phyloP scores from a whole-genome alignment of 2,329 filamentous ascomycete species.

The Bipolaris sorokiniana region DNA sequence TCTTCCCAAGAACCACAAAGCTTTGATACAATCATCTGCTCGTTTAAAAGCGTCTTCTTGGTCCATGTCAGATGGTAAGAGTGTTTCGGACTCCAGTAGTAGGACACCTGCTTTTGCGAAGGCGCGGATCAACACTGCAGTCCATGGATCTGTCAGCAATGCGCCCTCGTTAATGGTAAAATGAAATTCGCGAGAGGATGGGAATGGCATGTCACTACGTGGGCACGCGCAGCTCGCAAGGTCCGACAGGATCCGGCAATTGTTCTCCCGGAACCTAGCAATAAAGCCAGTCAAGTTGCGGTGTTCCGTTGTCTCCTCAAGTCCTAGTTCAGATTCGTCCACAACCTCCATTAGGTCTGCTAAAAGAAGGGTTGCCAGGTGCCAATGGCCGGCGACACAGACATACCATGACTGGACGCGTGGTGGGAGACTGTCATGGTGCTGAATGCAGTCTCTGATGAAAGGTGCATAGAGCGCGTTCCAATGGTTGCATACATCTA shows the following conservation, averaged over 20 bases:
- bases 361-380: conserved; percentile 62
- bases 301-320: conserved; percentile 29
- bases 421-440: conserved; percentile 58
- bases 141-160: conserved; percentile 67
- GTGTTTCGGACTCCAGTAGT: conserved; percentile 47
- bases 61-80: conserved; percentile 13
- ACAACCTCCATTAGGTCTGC: conserved; percentile 61
- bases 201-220: conserved; percentile 32
- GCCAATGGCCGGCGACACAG: conserved; percentile 64
- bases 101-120: conserved; percentile 58
- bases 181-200: conserved; percentile 55
- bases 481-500: conserved; percentile 63
- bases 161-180: conserved; percentile 61
- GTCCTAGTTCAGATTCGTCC: conserved; percentile 49
- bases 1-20: conserved; percentile 61
- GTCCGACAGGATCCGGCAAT: conserved; percentile 56
- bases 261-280: conserved; percentile 51
- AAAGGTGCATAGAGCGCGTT: conserved; percentile 59
- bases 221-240: conserved; percentile 57
- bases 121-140: conserved; percentile 60
- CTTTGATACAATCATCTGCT: conserved; percentile 59
- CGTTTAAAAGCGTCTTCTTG: conserved; percentile 43
- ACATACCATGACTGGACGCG: conserved; percentile 67
- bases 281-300: conserved; percentile 46
- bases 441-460: conserved; percentile 58